Conservation (phyloP, 768 basidiomycete genomes). For the Suillus decipiens region DNA sequence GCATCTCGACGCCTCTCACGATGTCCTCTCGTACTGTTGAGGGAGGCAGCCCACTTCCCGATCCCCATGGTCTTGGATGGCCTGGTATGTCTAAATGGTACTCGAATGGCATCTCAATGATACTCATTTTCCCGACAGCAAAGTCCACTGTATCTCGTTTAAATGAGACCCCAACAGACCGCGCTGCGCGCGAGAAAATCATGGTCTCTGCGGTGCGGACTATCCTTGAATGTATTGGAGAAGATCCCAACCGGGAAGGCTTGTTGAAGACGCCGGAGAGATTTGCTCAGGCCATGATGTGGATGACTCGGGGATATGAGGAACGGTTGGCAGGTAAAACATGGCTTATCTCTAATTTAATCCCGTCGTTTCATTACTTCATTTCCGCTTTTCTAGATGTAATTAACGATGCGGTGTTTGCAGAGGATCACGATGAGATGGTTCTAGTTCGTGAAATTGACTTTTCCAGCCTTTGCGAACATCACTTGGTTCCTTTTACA, state of each 20-base stretch:
- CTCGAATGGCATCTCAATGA: constrained; percentile 10
- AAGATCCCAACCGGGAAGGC: constrained; percentile 96
- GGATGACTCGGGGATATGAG: constrained; percentile 99
- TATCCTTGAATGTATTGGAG: constrained; percentile 95
- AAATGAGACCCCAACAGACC: constrained; percentile 76
- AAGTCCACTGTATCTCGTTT: constrained; percentile 88
- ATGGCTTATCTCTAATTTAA: constrained; percentile 17
- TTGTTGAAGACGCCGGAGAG: constrained; percentile 89
- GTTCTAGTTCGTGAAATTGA: constrained; percentile 97
- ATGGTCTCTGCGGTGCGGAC: constrained; percentile 86
- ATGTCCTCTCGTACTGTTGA: constrained; percentile 29
- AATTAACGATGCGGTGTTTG: constrained; percentile 97
- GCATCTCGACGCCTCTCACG: constrained; percentile 59
- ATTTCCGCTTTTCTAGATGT: constrained; percentile 61
- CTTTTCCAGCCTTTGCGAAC: constrained; percentile 96
- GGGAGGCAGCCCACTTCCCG: constrained; percentile 39
- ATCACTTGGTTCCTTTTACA: constrained; percentile 97
- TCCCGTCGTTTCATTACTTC: constrained; percentile 14
- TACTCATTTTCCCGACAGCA: constrained; percentile 47
- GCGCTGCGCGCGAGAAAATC: constrained; percentile 67
- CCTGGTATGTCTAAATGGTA: constrained; percentile 58
- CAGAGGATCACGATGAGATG: constrained; percentile 99
- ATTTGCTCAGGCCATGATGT: constrained; percentile 95
- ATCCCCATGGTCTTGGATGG: constrained; percentile 86
- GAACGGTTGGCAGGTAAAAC: constrained; percentile 81